phyloP scores from a whole-genome alignment of 2,329 filamentous ascomycete species.

The Endoconidiophora polonica region DNA sequence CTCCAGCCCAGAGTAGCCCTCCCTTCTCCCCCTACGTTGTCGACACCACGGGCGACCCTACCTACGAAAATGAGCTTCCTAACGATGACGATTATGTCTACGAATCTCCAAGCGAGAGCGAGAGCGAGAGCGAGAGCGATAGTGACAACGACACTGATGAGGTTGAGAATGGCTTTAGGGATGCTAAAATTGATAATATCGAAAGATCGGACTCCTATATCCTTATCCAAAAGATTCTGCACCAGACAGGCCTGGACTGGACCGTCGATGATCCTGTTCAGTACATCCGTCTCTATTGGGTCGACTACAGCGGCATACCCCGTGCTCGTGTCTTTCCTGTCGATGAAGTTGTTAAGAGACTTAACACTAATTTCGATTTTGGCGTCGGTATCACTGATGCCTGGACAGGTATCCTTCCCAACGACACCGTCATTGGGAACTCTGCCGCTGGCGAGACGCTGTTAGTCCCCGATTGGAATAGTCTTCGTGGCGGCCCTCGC shows the following conservation, averaged over 20 bases:
- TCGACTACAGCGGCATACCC: conserved; percentile 57
- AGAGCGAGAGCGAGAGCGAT: no score
- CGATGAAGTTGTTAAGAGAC: conserved; percentile 31
- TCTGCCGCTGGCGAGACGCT: conserved; percentile 47
- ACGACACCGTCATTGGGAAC: conserved; percentile 40
- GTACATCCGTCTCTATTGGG: conserved; percentile 60
- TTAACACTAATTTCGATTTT: conserved; percentile 27
- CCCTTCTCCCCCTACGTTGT: no score
- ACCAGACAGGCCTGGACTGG: background rate
- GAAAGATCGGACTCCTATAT: no score
- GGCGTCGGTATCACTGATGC: conserved; percentile 47
- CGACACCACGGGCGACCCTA: no score
- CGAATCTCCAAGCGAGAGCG: no score
- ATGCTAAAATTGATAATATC: no score
- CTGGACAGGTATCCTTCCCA: conserved; percentile 49
- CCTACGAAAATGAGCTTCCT: no score
- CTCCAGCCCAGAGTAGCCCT: background rate
- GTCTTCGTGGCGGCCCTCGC: conserved; percentile 40
- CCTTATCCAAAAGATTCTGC: no score
- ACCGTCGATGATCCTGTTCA: conserved; percentile 16
- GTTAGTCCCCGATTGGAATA: conserved; percentile 48
- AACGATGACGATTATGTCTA: background rate
- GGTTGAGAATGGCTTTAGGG: no score
- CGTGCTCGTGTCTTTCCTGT: conserved; percentile 53
- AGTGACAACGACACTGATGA: no score